Evolutionary conservation across 331 rosid genomes (phyloP).

Genomic region (Acacia pycnantha): DNA sequence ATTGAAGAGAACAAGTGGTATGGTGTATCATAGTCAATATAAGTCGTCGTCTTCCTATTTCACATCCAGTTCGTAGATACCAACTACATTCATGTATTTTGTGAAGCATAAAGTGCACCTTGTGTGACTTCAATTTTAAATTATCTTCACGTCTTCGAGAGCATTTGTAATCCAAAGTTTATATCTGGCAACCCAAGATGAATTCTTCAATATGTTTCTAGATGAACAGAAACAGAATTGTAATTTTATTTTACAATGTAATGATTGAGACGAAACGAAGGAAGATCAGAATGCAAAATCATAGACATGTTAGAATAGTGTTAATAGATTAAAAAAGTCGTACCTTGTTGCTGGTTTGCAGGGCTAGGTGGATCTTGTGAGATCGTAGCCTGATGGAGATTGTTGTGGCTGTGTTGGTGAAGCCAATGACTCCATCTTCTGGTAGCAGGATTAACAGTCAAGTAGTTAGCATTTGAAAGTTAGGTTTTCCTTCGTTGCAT

Average conservation of each 20-base stretch:
- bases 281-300: not conserved
- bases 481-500: conserved; percentile 21
- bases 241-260: not conserved
- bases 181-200: not conserved
- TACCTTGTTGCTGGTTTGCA: conserved; percentile 27
- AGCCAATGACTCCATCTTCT: not conserved
- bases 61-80: not conserved
- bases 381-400: not conserved
- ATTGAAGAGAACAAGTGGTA: conserved; percentile 24
- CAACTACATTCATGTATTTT: not conserved
- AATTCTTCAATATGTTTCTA: not conserved
- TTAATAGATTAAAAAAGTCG: conserved; percentile 5
- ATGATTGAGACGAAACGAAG: not conserved
- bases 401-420: conserved; percentile 2
- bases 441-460: not conserved
- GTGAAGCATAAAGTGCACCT: not conserved
- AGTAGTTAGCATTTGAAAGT: conserved; percentile 30
- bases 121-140: conserved; percentile 1
- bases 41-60: not conserved
- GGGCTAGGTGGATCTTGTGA: not conserved
- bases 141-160: not conserved
- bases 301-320: not conserved
- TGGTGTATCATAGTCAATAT: conserved; percentile 35
- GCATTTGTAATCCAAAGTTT: not conserved
- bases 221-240: not conserved